A percentile compares a stretch with the other conserved stretches of the same genome.
Evolutionary conservation across 768 basidiomycete genomes (phyloP).

Genomic region (Lactifluus volemus): DNA sequence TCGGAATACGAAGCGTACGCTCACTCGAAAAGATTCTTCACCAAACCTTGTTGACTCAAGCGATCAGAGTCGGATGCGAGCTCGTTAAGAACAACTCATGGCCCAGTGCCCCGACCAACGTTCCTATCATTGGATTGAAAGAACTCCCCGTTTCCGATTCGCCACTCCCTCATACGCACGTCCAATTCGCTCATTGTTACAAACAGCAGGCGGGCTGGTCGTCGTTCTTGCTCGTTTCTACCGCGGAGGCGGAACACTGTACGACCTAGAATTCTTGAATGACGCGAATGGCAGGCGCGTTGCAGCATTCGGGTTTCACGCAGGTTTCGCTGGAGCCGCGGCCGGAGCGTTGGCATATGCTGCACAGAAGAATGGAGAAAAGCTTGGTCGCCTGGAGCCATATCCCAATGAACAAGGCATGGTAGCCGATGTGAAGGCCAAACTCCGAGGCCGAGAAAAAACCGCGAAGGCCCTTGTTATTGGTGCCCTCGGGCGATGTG

Average conservation of each 20-base stretch:
- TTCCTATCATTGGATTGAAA: constrained; percentile 92
- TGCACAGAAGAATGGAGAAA: constrained; percentile 49
- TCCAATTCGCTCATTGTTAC: constrained; percentile 98
- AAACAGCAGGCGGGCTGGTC: constrained; percentile 94
- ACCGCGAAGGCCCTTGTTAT: constrained; percentile 86
- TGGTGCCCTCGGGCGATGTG: constrained; percentile 92
- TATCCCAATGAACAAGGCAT: constrained; percentile 80
- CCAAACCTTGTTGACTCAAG: constrained; percentile 5
- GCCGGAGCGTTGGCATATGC: constrained; percentile 79
- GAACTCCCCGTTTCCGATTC: constrained; percentile 80
- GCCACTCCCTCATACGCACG: constrained; percentile 88
- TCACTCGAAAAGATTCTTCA: not conserved
- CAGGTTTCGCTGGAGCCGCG: constrained; percentile 97
- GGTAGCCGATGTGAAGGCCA: constrained; percentile 61
- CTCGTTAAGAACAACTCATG: constrained; percentile 85
- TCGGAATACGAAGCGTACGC: constrained; percentile 87
- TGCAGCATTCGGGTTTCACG: constrained; percentile 97
- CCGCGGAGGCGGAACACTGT: constrained; percentile 74
- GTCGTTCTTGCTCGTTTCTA: constrained; percentile 79
- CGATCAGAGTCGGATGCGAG: constrained; percentile 74
- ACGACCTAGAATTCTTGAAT: constrained; percentile 93
- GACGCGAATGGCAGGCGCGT: constrained; percentile 82
- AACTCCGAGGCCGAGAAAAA: constrained; percentile 59
- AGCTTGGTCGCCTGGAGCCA: constrained; percentile 64
- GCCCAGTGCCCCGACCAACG: constrained; percentile 64